phyloP scores from a whole-genome alignment of 1,284 basidiomycete genomes.

The Sanguinoderma infundibulare region DNA sequence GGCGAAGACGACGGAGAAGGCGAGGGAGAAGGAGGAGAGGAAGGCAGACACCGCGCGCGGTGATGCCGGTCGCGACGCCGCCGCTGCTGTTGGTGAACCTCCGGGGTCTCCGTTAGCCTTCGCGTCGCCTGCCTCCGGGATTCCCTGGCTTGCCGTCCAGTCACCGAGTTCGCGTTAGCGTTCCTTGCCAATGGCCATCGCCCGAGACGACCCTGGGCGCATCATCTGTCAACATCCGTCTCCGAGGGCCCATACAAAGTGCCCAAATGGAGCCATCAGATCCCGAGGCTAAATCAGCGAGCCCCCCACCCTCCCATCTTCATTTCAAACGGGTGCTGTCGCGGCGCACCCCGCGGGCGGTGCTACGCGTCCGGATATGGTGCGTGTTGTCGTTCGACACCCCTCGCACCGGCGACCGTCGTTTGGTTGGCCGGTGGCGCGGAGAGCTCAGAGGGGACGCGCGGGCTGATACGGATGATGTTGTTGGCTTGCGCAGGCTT shows the following conservation, averaged over 20 bases:
- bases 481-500: not conserved
- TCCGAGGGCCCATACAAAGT: not conserved
- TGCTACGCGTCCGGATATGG: constrained; percentile 6
- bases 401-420: not conserved
- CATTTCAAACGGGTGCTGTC: not conserved
- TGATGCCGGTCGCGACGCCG: not conserved
- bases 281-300: not conserved
- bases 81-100: not conserved
- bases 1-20: not conserved
- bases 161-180: not conserved
- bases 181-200: not conserved
- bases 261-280: not conserved
- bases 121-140: not conserved
- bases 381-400: constrained; percentile 4
- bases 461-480: not conserved
- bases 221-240: not conserved
- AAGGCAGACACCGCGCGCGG: not conserved
- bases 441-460: not conserved
- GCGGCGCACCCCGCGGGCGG: constrained; percentile 2
- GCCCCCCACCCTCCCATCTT: not conserved
- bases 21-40: not conserved
- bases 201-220: not conserved
- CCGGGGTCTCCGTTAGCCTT: not conserved
- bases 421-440: not conserved
- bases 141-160: not conserved